Evolutionary conservation across 495 filamentous ascomycete species (phyloP), one percentile per base, ranked within the genome.

Genomic region (Penicillium diatomitis): DNA sequence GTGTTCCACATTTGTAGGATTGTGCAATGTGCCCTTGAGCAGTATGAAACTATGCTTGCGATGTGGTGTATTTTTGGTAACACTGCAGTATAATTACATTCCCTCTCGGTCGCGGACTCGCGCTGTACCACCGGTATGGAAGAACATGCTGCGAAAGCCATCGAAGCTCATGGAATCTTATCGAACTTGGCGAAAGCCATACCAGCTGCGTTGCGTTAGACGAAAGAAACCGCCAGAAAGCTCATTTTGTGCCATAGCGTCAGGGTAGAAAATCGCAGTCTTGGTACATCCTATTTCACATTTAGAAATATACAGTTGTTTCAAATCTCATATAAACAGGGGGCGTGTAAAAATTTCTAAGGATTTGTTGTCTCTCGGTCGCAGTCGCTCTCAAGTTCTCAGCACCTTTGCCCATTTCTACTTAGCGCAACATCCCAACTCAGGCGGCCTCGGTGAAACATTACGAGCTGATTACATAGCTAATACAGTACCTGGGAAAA

Each of bases 121-220:
- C 20, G 20, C 20, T 20, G 12, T 6, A 40, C 5, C 30, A 43
- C 48, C 52, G 66, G 64, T 63, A 32, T 47, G 29, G 48, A 40
- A 55, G 54, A 56, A 60, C 60, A 35, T 37, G 3, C 31, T 48
- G 36, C 39, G 66, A 67, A 68, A 35, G 29, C 33, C 48, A 55
- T 70, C 64, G 69, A 72, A 72, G 46, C 9, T 38, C 52, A 43
- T 46, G 51, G 69, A 72, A 72, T 52, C 47, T 45, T 46, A 49
- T 56, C 33, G 55, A 65, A 57, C 44, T 47, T 45, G 37, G 64
- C 62, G 65, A 62, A 64, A 63, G 60, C 67, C 65, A 61, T 41
- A 61, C 51, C 48, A 47, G 32, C 32, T 47, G 35, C 33, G 35
- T 46, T 12, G 53, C 47, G 10, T 37, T 20, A 20, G 20, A 20